These are phyloP conservation scores for Schizothecium vesticola DNA, from an alignment of 495 filamentous ascomycete genomes.

Conservation along the genomic window DNA sequence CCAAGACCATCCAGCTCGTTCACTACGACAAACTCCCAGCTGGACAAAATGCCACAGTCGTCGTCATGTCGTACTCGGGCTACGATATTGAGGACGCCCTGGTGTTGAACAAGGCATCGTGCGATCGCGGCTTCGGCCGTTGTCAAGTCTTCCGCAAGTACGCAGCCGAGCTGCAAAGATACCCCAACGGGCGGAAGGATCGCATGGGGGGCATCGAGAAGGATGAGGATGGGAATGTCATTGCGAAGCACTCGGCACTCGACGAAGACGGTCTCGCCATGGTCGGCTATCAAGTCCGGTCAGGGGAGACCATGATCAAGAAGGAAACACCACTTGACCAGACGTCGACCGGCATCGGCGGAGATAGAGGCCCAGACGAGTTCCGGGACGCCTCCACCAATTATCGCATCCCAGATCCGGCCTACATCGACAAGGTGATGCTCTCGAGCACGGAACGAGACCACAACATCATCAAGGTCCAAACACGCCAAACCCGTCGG, in stretches of 20 bases:
- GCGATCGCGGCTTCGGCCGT: conserved; percentile 88
- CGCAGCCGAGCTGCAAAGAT: conserved; percentile 67
- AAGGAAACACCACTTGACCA: conserved; percentile 76
- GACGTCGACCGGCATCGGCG: conserved; percentile 55
- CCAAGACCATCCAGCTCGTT: conserved; percentile 90
- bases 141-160: conserved; percentile 95
- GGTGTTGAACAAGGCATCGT: conserved; percentile 91
- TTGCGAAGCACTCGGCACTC: conserved; percentile 68
- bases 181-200: conserved; percentile 75
- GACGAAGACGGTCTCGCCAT: conserved; percentile 77
- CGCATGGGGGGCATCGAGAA: conserved; percentile 59
- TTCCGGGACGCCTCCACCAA: conserved; percentile 65
- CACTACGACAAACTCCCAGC: conserved; percentile 97
- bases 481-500: conserved; percentile 85
- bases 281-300: conserved; percentile 67
- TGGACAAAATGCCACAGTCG: conserved; percentile 93
- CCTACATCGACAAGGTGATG: conserved; percentile 92
- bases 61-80: conserved; percentile 97
- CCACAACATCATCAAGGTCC: conserved; percentile 77
- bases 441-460: conserved; percentile 79
- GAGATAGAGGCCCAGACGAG: conserved; percentile 56
- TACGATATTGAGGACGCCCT: conserved; percentile 99
- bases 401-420: conserved; percentile 78
- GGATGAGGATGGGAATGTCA: conserved; percentile 46
- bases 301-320: conserved; percentile 79